phyloP scores from a whole-genome alignment of 2,329 filamentous ascomycete genomes.

The Fusarium drepaniforme region DNA sequence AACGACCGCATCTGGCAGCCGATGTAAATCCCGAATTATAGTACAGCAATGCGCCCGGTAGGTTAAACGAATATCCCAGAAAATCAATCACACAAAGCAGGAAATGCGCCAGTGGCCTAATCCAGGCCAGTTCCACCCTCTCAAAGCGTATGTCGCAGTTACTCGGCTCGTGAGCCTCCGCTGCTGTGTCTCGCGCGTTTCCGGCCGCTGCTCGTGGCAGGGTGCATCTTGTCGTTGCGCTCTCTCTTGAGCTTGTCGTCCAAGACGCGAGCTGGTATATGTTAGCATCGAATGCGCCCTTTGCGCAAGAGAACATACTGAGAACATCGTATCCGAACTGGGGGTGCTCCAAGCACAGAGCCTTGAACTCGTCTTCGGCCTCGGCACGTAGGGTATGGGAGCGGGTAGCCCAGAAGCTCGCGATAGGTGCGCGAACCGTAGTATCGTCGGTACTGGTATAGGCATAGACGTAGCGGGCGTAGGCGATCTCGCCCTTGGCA shows the following conservation, averaged over 20 bases:
- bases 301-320: slow-evolving; percentile 62
- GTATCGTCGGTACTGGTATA: slow-evolving; percentile 36
- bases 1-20: not conserved
- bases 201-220: slow-evolving; percentile 61
- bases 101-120: not conserved
- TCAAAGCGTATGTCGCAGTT: not conserved
- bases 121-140: not conserved
- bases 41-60: slow-evolving; percentile 1
- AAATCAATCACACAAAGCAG: slow-evolving; percentile 11
- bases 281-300: slow-evolving; percentile 8
- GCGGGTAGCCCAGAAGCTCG: slow-evolving; percentile 44
- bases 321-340: slow-evolving; percentile 95
- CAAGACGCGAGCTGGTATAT: slow-evolving; percentile 66
- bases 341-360: slow-evolving; percentile 88
- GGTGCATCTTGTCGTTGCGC: slow-evolving; percentile 70
- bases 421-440: slow-evolving; percentile 39
- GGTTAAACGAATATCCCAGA: slow-evolving; percentile 14
- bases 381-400: slow-evolving; percentile 84
- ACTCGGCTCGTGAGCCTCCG: slow-evolving; percentile 43
- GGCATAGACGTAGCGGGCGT: slow-evolving; percentile 73
- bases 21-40: slow-evolving; percentile 6
- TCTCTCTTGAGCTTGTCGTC: slow-evolving; percentile 76
- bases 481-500: slow-evolving; percentile 89
- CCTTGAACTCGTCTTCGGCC: slow-evolving; percentile 86
- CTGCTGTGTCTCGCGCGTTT: slow-evolving; percentile 69